Evolutionary conservation across 1,284 basidiomycete genomes (phyloP).

Genomic region (Cryptococcus sp.): DNA sequence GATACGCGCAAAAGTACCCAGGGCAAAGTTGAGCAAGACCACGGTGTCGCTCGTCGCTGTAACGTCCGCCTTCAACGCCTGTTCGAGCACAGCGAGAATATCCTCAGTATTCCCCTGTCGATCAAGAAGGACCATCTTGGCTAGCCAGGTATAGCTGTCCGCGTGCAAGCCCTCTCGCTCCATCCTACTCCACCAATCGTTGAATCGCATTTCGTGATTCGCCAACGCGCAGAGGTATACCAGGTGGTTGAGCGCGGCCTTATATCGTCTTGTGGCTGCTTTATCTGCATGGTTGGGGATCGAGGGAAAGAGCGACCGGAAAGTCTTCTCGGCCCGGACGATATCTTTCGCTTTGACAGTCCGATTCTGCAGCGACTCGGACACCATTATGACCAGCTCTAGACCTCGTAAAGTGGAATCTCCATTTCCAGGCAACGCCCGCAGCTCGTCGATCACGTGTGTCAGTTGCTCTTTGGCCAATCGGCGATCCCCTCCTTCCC

Average conservation of each 20-base stretch:
- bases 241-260: conserved; percentile 34
- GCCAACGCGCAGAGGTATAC: conserved; percentile 37
- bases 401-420: conserved; percentile 13
- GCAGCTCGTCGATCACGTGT: conserved; percentile 25
- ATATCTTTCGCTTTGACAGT: conserved; percentile 18
- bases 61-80: background rate
- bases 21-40: conserved; percentile 57
- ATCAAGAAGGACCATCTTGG: conserved; percentile 25
- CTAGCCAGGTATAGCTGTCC: conserved; percentile 30
- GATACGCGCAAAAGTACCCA: conserved; percentile 64
- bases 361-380: conserved; percentile 7
- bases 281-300: conserved; percentile 11
- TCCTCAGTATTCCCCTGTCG: conserved; percentile 13
- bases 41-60: background rate
- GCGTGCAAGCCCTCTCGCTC: conserved; percentile 19
- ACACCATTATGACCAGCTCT: conserved; percentile 22
- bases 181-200: conserved; percentile 32
- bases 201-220: conserved; percentile 18
- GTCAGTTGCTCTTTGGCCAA: conserved; percentile 24
- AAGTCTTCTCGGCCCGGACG: conserved; percentile 17
- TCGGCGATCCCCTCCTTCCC: conserved; percentile 12
- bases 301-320: conserved; percentile 17
- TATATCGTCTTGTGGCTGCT: conserved; percentile 15
- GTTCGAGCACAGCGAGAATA: conserved; percentile 9
- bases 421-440: conserved; percentile 17